These are phyloP conservation scores for Trametes polyzona DNA, from an alignment of 1,284 basidiomycete species.

Conservation along the genomic window DNA sequence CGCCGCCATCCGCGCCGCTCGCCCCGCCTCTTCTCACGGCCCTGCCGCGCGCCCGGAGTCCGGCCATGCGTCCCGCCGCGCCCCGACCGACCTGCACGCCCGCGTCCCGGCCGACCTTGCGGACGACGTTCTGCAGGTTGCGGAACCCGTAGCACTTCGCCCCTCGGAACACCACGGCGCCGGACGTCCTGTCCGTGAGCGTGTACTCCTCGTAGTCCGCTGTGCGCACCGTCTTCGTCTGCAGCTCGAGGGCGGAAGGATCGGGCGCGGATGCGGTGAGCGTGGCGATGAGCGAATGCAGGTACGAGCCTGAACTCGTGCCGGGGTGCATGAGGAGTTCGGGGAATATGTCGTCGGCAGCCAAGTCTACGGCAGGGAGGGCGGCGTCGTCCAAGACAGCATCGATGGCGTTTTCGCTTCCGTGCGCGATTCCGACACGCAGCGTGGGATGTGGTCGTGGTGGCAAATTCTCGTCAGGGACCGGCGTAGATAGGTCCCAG, in stretches of 20 bases:
- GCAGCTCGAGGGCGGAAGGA: conserved; percentile 55
- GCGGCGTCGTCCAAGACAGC: neutral
- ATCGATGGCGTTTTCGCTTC: conserved; percentile 2
- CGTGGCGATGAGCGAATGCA: conserved; percentile 72
- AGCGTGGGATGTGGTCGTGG: conserved; percentile 4
- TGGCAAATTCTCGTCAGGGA: conserved; percentile 49
- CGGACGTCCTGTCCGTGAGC: conserved; percentile 49
- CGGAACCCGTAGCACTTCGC: conserved; percentile 97
- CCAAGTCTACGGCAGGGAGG: conserved; percentile 16
- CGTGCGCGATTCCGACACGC: neutral
- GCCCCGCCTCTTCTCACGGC: conserved; percentile 36
- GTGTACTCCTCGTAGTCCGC: conserved; percentile 71
- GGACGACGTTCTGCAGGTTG: conserved; percentile 96
- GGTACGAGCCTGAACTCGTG: conserved; percentile 92
- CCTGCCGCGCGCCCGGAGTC: conserved; percentile 39
- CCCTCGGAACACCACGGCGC: conserved; percentile 83
- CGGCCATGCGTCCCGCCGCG: conserved; percentile 60
- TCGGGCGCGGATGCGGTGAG: conserved; percentile 47
- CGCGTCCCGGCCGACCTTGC: conserved; percentile 87
- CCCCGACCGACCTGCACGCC: conserved; percentile 76
- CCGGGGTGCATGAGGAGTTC: conserved; percentile 82
- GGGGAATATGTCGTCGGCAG: conserved; percentile 49
- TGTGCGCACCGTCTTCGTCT: conserved; percentile 63
- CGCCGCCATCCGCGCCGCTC: conserved; percentile 34
- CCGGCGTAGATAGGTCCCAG: conserved; percentile 72